Evolutionary conservation across 306 rosid genomes (phyloP).

Genomic region (Bauhinia variegata): DNA sequence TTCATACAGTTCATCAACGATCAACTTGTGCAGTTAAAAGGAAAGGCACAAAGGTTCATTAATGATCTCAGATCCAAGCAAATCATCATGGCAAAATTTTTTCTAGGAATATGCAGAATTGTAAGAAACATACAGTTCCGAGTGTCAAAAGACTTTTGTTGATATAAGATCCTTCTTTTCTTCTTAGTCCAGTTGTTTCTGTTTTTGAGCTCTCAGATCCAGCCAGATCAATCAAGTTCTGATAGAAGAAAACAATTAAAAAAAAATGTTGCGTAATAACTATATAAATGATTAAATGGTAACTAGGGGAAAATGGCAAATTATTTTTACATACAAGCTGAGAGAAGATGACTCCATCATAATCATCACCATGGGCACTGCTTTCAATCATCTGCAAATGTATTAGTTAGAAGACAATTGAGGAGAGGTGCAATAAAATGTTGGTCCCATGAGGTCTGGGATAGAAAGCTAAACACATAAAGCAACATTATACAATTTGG

Average conservation of each 20-base stretch:
- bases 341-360: constrained; percentile 97
- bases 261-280: not conserved
- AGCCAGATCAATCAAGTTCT: constrained; percentile 98
- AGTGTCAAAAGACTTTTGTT: constrained; percentile 98
- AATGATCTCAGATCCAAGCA: not conserved
- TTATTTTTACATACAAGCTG: constrained; percentile 77
- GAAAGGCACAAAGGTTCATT: not conserved
- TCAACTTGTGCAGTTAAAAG: constrained; percentile 7
- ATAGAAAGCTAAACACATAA: not conserved
- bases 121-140: constrained; percentile 81
- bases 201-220: constrained; percentile 99
- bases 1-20: not conserved
- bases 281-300: constrained; percentile 17
- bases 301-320: constrained; percentile 23
- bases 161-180: constrained; percentile 99
- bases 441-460: not conserved
- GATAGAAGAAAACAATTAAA: constrained; percentile 32
- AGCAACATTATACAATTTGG: too few species aligned
- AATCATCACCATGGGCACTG: constrained; percentile 95
- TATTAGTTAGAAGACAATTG: constrained; percentile 26
- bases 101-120: too few species aligned
- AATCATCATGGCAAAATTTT: too few species aligned
- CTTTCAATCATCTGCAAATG: constrained; percentile 97
- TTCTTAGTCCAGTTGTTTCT: constrained; percentile 93
- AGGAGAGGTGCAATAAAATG: constrained; percentile 21